Evolutionary conservation across 1,284 basidiomycete genomes (phyloP).

Genomic region (Exobasidium cylindrosporum): DNA sequence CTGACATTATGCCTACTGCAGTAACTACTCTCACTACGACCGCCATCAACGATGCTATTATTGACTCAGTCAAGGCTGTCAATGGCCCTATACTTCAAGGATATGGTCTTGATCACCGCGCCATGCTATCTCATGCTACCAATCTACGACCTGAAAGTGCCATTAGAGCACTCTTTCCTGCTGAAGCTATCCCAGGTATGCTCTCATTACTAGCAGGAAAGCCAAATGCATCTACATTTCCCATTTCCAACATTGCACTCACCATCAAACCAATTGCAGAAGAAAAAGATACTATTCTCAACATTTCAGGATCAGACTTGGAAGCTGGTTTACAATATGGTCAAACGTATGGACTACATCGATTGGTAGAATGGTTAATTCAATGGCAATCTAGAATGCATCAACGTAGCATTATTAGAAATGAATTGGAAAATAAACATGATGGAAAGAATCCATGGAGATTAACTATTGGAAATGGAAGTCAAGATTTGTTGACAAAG

Average conservation of each 20-base stretch:
- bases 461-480: constrained; percentile 51
- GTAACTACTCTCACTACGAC: background rate
- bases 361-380: constrained; percentile 66
- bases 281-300: constrained; percentile 28
- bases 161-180: constrained; percentile 68
- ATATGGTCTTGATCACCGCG: background rate
- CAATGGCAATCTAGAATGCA: constrained; percentile 64
- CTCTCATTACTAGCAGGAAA: constrained; percentile 70
- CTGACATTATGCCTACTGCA: background rate
- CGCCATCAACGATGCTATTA: background rate
- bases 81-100: background rate
- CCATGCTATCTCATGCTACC: background rate
- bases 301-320: constrained; percentile 51
- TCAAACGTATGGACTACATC: constrained; percentile 68
- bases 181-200: constrained; percentile 73
- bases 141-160: constrained; percentile 23
- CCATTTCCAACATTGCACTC: constrained; percentile 71
- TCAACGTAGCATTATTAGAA: constrained; percentile 60
- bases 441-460: constrained; percentile 61
- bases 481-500: constrained; percentile 67
- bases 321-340: constrained; percentile 59
- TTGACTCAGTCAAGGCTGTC: background rate
- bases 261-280: constrained; percentile 56
- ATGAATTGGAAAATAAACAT: background rate
- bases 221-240: constrained; percentile 84